Evolutionary conservation across 371 early-diverging fungal genomes (phyloP).

Genomic region (Apophysomyces sp.): DNA sequence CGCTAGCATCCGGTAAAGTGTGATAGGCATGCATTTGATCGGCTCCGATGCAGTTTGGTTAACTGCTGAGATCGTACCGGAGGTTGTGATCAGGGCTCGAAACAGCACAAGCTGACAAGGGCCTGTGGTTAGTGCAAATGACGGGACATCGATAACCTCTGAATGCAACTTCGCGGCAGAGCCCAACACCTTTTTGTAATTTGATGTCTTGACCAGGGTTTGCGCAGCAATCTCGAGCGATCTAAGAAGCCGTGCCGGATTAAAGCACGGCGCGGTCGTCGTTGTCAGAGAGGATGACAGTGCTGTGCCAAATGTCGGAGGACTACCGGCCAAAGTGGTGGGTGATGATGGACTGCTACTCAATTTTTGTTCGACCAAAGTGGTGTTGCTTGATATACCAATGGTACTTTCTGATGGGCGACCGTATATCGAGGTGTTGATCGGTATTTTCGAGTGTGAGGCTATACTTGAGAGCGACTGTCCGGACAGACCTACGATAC

Average conservation of each 20-base stretch:
- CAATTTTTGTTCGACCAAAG: background rate
- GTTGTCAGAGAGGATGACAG: background rate
- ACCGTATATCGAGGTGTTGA: background rate
- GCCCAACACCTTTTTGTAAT: conserved; percentile 25
- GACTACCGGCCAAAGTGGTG: conserved; percentile 3
- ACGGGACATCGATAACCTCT: conserved; percentile 37
- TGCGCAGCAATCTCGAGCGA: conserved; percentile 25
- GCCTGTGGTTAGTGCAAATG: conserved; percentile 28
- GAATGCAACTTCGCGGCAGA: conserved; percentile 24
- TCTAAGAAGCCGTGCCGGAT: conserved; percentile 12
- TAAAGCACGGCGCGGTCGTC: background rate
- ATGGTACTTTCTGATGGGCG: background rate
- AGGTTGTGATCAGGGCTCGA: conserved; percentile 27
- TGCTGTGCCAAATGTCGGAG: background rate
- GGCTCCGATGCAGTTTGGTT: conserved; percentile 29
- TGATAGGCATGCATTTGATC: conserved; percentile 34
- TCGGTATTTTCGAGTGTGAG: background rate
- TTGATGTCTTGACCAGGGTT: conserved; percentile 14
- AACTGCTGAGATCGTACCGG: conserved; percentile 33
- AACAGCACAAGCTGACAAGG: conserved; percentile 41
- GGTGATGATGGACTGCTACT: background rate
- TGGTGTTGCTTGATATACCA: background rate
- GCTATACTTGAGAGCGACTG: conserved; percentile 13
- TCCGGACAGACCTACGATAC: conserved; percentile 19
- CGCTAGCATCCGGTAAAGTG: conserved; percentile 28